These are phyloP conservation scores for Lactuca saligna DNA, from an alignment of 129 eudicot genomes.

Conservation along the genomic window DNA sequence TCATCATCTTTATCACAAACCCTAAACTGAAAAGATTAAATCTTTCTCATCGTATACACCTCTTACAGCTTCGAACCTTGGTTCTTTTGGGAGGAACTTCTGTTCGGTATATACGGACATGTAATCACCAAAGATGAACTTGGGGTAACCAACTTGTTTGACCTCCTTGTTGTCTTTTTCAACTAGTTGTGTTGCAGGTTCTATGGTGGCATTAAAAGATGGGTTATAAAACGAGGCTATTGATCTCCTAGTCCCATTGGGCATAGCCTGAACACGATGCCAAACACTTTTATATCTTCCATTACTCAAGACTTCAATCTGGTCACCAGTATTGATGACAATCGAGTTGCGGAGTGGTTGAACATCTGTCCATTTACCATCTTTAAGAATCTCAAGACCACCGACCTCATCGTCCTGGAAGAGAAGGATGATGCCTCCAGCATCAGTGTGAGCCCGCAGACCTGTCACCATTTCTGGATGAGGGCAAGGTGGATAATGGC, in stretches of 20 bases:
- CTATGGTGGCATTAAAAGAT: constrained; percentile 48
- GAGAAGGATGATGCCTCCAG: constrained; percentile 79
- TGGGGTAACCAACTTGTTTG: constrained; percentile 45
- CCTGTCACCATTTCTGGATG: constrained; percentile 64
- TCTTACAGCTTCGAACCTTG: constrained; percentile 77
- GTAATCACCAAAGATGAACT: constrained; percentile 76
- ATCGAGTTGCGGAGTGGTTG: constrained; percentile 71
- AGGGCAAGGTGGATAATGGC: constrained; percentile 83
- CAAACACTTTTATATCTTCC: constrained; percentile 83
- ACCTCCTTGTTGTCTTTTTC: constrained; percentile 29
- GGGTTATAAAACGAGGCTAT: constrained; percentile 80
- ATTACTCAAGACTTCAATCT: constrained; percentile 73
- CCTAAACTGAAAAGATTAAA: not conserved
- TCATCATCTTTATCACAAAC: not conserved
- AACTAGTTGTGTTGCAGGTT: constrained; percentile 49
- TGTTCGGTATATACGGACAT: constrained; percentile 75
- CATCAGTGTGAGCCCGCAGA: constrained; percentile 89
- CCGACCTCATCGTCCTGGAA: constrained; percentile 70
- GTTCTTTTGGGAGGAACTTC: constrained; percentile 88
- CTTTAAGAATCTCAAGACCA: constrained; percentile 78
- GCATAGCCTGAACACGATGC: constrained; percentile 54
- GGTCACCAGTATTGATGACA: constrained; percentile 78
- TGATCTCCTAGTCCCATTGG: constrained; percentile 55
- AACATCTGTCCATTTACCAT: constrained; percentile 70
- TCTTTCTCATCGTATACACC: constrained; percentile 26